These are phyloP conservation scores for Paraurostyla sp. DNA, from an alignment of 73 alveolate genomes.

Conservation along the genomic window DNA sequence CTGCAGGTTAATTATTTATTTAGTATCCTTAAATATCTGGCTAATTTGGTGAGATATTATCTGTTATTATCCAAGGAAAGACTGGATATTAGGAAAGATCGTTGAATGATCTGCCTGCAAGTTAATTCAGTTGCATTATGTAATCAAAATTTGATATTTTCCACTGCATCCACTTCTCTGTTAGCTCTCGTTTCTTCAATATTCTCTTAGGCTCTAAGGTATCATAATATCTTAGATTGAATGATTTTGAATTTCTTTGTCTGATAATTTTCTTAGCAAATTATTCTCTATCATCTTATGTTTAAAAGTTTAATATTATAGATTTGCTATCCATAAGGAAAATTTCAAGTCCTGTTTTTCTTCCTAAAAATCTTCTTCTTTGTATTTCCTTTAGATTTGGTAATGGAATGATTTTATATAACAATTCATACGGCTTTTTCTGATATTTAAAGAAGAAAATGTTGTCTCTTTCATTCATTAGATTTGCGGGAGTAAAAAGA, in stretches of 20 bases:
- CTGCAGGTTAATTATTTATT: background rate
- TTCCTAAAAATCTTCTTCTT: slow-evolving; percentile 66
- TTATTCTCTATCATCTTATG: slow-evolving; percentile 63
- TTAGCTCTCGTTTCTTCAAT: slow-evolving; percentile 78
- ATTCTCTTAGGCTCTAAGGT: slow-evolving; percentile 63
- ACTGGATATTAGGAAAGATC: slow-evolving; percentile 98
- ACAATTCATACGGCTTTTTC: slow-evolving; percentile 8
- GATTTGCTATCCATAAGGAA: slow-evolving; percentile 54
- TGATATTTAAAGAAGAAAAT: slow-evolving; percentile 61
- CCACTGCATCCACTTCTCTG: slow-evolving; percentile 91
- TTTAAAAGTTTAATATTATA: slow-evolving; percentile 41
- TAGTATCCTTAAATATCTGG: slow-evolving; percentile 19
- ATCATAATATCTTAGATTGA: slow-evolving; percentile 52
- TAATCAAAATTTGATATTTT: slow-evolving; percentile 93
- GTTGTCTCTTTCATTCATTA: slow-evolving; percentile 30
- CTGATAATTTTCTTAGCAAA: slow-evolving; percentile 58
- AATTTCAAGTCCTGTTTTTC: slow-evolving; percentile 60
- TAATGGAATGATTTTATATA: slow-evolving; percentile 54
- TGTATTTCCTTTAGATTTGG: slow-evolving; percentile 8
- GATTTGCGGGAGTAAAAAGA: background rate
- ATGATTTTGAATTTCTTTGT: slow-evolving; percentile 53
- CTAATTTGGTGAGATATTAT: background rate
- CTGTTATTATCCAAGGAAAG: slow-evolving; percentile 95
- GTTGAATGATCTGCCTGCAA: slow-evolving; percentile 93
- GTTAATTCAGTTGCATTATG: slow-evolving; percentile 87